These are phyloP conservation scores for Boletus tomentosulus DNA, from an alignment of 768 basidiomycete genomes.

Conservation along the genomic window DNA sequence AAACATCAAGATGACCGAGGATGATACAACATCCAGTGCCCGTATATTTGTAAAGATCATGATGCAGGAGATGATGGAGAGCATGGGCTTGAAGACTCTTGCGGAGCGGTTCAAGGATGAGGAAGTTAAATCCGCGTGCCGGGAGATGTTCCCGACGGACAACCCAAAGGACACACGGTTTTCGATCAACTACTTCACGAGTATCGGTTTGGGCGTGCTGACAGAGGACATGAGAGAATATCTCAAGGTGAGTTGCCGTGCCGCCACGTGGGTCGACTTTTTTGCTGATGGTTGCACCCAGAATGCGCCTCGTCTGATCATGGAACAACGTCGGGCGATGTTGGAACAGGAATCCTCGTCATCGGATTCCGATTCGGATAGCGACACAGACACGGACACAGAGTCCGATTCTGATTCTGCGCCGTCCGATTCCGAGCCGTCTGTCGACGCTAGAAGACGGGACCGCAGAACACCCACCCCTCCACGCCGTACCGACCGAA, in stretches of 20 bases:
- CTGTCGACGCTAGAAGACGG: slow-evolving; percentile 30
- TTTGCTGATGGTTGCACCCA: slow-evolving; percentile 27
- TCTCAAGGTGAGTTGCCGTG: slow-evolving; percentile 61
- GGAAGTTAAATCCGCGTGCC: slow-evolving; percentile 67
- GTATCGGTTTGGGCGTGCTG: slow-evolving; percentile 81
- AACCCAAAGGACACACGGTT: slow-evolving; percentile 96
- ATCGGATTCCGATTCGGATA: slow-evolving; percentile 36
- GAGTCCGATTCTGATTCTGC: slow-evolving; percentile 40
- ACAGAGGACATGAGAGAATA: slow-evolving; percentile 98
- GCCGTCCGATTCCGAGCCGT: slow-evolving; percentile 35
- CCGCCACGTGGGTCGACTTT: neutral
- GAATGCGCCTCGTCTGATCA: slow-evolving; percentile 90
- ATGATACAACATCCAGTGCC: slow-evolving; percentile 92
- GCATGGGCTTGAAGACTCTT: slow-evolving; percentile 84
- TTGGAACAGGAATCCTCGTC: slow-evolving; percentile 62
- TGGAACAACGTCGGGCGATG: slow-evolving; percentile 91
- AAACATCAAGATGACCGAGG: slow-evolving; percentile 90
- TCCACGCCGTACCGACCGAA: slow-evolving; percentile 26
- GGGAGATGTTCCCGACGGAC: slow-evolving; percentile 92
- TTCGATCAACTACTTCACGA: slow-evolving; percentile 97
- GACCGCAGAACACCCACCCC: slow-evolving; percentile 32
- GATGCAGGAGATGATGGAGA: slow-evolving; percentile 93
- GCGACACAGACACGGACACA: slow-evolving; percentile 30
- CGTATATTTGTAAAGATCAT: slow-evolving; percentile 98
- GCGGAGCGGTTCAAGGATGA: slow-evolving; percentile 88